Evolutionary conservation across 106 monocot genomes (phyloP).

Genomic region (Allium fistulosum): DNA sequence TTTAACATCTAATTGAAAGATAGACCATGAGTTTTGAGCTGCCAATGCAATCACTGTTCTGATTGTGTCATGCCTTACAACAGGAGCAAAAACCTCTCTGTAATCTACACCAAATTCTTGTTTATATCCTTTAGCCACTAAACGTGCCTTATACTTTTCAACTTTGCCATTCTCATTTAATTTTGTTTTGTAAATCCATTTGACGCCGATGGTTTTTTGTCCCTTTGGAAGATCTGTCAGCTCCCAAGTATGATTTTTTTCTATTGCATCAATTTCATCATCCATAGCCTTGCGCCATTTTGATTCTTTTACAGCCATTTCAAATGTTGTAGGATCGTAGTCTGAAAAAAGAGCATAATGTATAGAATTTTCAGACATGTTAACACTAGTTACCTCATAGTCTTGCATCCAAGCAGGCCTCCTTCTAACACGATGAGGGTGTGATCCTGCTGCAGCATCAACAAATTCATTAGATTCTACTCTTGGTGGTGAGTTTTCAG

Average conservation of each 20-base stretch:
- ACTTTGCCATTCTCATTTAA: constrained; percentile 3
- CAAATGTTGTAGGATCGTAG: constrained; percentile 5
- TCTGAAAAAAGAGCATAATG: constrained; percentile 23
- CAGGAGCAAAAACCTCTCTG: constrained; percentile 3
- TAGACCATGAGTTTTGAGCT: constrained; percentile 8
- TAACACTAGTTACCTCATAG: constrained; percentile 10
- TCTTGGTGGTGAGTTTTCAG: constrained; percentile 5
- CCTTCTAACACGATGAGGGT: constrained; percentile 1
- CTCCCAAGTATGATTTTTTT: constrained; percentile 6
- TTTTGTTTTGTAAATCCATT: constrained; percentile 4
- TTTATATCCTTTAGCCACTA: constrained; percentile 3
- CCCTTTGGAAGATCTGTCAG: constrained; percentile 2
- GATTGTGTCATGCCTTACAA: constrained; percentile 9
- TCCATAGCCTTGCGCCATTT: constrained; percentile 3
- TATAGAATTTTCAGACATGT: constrained; percentile 13
- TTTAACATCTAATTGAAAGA: constrained; percentile 10
- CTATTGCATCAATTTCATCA: constrained; percentile 3
- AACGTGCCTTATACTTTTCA: constrained; percentile 6
- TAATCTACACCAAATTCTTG: constrained; percentile 3
- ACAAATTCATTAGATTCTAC: not conserved
- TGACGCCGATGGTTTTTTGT: constrained; percentile 3
- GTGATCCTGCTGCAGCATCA: constrained; percentile 1
- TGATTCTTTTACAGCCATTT: constrained; percentile 2
- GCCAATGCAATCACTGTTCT: constrained; percentile 6
- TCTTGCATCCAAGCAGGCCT: constrained; percentile 21